Evolutionary conservation across 164 flowering plant species (phyloP), one percentile per base, ranked within the genome.

Genomic region (Echeveria elegans): DNA sequence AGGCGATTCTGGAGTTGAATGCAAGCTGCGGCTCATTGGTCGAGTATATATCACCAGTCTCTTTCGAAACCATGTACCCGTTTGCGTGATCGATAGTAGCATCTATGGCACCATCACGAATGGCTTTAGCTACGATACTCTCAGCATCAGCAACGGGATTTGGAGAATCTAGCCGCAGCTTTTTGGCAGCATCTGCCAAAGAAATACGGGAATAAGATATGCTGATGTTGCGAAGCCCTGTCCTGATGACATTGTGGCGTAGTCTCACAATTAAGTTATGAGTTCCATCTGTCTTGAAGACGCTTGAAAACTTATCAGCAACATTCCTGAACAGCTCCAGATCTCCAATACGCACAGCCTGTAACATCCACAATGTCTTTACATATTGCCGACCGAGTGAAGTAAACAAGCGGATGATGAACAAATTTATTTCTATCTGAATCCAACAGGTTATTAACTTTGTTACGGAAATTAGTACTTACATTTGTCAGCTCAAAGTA

Each of bases 401-500:
- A 16, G 1, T 19, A 43, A 28, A 3, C 6, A 50, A 52, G 9
- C 24, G 11, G n/a, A 45, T 0, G 50, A 16, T 18, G 1, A n/a
- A n/a, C n/a, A n/a, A n/a, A n/a, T n/a, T n/a, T n/a, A 16, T 45
- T 45, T 45, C 50, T 45, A 45, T 45, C 47, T 41, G 11, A 15
- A 8, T 41, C 16, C 47, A 10, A 41, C 15, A 45, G 0, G n/a
- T 45, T 52, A 23, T 6, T 23, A 52, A 23, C 26, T 23, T 19
- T n/a, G 9, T 52, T 9, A 23, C 21, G 28, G 23, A 21, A 9
- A 8, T 59, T 12, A 4, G 14, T 11, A 40, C 96, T 82, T 48
- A 91, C 98, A 82, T 93, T 93, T 71, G 98, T 93, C 65, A 93
- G 89, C 74, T 93, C 98, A 76, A 93, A 93, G 80, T 93, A 93